These are phyloP conservation scores for Cavenderia fasciculata DNA, from an alignment of 78 protist genomes.

Conservation along the genomic window DNA sequence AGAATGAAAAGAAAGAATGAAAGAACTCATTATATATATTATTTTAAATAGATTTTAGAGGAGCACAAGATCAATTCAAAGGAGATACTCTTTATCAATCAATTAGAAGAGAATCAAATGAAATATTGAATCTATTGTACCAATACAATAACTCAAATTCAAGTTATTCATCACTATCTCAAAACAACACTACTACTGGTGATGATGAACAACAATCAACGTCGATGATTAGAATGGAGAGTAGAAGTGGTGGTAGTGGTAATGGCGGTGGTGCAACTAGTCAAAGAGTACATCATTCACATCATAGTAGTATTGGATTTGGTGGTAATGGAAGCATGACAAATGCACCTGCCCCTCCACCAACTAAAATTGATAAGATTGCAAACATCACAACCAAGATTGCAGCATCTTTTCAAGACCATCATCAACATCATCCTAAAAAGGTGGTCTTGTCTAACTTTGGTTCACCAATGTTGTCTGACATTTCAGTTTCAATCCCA, in stretches of 20 bases:
- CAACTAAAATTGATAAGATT: constrained; percentile 28
- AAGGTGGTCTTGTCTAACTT: neutral
- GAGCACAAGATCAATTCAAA: neutral
- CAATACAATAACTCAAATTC: constrained; percentile 8
- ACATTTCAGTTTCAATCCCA: neutral
- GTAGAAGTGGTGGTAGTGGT: neutral
- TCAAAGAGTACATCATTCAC: neutral
- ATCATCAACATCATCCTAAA: too few species aligned
- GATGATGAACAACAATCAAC: constrained; percentile 6
- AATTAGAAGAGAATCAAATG: constrained; percentile 40
- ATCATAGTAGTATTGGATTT: constrained; percentile 1
- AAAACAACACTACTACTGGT: neutral
- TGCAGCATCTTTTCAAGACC: too few species aligned
- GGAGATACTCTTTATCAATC: constrained; percentile 8
- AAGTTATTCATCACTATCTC: neutral
- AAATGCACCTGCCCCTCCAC: constrained; percentile 52
- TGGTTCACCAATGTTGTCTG: neutral
- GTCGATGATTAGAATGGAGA: too few species aligned
- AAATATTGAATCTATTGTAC: constrained; percentile 37
- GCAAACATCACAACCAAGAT: neutral
- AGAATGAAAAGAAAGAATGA: neutral
- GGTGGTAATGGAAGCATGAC: constrained; percentile 39
- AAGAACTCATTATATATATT: neutral
- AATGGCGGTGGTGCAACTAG: neutral
- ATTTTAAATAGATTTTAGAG: neutral